phyloP scores from a whole-genome alignment of 192 early-diverging fungal genomes.

The Coemansia sp. region DNA sequence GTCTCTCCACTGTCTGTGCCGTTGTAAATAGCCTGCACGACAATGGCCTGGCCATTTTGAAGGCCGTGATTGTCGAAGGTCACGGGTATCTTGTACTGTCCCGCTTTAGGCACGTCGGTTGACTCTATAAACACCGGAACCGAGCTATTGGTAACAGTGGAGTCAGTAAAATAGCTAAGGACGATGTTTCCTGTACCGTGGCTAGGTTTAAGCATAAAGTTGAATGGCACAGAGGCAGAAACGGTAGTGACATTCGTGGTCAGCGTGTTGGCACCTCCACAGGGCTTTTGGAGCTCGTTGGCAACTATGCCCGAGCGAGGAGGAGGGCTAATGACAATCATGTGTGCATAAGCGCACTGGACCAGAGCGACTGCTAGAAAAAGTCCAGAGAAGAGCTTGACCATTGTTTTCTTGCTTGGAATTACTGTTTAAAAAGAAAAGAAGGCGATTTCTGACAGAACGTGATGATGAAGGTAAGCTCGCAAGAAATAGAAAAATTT shows the following conservation, averaged over 20 bases:
- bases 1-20: conserved; percentile 35
- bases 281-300: conserved; percentile 38
- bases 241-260: conserved; percentile 48
- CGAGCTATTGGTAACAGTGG: conserved; percentile 36
- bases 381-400: conserved; percentile 36
- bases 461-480: no score
- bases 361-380: conserved; percentile 28
- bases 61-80: conserved; percentile 42
- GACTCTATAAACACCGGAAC: conserved; percentile 17
- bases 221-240: conserved; percentile 24
- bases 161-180: conserved; percentile 54
- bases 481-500: no score
- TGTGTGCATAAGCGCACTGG: conserved; percentile 44
- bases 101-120: conserved; percentile 26
- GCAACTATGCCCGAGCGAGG: conserved; percentile 43
- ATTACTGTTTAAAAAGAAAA: background rate
- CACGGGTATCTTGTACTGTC: conserved; percentile 31
- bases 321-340: conserved; percentile 34
- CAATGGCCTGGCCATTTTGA: conserved; percentile 44
- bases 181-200: conserved; percentile 48
- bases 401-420: conserved; percentile 18
- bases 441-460: no score
- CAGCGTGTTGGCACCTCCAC: conserved; percentile 38
- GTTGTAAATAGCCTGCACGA: conserved; percentile 55
- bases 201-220: conserved; percentile 34